These are phyloP conservation scores for Aureobasidium sp. DNA, from an alignment of 2,329 filamentous ascomycete species.

Conservation along the genomic window DNA sequence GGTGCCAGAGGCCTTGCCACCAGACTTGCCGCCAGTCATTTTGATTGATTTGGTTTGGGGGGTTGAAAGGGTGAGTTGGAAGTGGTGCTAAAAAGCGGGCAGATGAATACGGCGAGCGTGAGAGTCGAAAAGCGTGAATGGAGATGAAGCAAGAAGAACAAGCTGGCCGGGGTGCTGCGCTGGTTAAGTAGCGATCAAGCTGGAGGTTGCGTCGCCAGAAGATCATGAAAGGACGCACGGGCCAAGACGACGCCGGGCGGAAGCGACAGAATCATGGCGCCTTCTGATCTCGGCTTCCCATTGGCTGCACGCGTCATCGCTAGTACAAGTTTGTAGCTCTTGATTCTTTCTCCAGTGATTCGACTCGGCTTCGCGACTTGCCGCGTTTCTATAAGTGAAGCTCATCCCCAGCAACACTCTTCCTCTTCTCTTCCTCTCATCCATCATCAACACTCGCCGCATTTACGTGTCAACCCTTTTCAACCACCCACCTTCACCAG, in stretches of 20 bases:
- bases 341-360: background rate
- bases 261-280: too few species aligned
- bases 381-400: constrained; percentile 20
- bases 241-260: too few species aligned
- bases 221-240: constrained; percentile 11
- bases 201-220: constrained; percentile 13
- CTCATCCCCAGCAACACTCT: constrained; percentile 34
- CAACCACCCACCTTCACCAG: constrained; percentile 22
- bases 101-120: constrained; percentile 25
- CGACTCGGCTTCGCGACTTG: too few species aligned
- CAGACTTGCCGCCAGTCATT: constrained; percentile 99
- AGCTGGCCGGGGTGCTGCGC: constrained; percentile 19
- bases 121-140: constrained; percentile 31
- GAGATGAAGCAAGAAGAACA: constrained; percentile 31
- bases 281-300: background rate
- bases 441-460: constrained; percentile 28
- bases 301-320: background rate
- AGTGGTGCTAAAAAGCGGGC: constrained; percentile 21
- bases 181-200: constrained; percentile 10
- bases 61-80: constrained; percentile 24
- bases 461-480: constrained; percentile 28
- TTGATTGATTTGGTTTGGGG: constrained; percentile 52
- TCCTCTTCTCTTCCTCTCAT: constrained; percentile 31
- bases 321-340: too few species aligned
- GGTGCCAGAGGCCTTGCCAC: constrained; percentile 97